These are phyloP conservation scores for Phyllostachys edulis DNA, from an alignment of 176 grass and related monocot species.

Conservation along the genomic window DNA sequence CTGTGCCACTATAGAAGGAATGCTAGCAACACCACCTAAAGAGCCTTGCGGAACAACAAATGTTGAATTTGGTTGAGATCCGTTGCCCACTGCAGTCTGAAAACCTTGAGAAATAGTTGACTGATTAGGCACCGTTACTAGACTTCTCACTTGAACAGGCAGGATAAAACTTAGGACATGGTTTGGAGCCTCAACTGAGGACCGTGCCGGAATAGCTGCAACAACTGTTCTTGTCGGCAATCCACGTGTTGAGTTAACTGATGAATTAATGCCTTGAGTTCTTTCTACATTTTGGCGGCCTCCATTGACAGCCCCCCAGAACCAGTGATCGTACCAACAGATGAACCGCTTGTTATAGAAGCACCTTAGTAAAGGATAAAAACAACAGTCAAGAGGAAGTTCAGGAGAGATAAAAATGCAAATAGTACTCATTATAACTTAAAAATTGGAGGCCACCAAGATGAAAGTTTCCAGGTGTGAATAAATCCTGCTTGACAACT, in stretches of 20 bases:
- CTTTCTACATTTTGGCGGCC: constrained; percentile 39
- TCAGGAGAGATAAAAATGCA: neutral
- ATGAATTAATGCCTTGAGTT: constrained; percentile 38
- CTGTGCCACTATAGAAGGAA: constrained; percentile 62
- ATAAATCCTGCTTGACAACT: neutral
- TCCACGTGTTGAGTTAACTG: constrained; percentile 54
- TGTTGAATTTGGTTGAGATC: constrained; percentile 43
- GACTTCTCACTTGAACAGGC: constrained; percentile 73
- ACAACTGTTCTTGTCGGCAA: constrained; percentile 66
- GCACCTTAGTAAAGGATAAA: constrained; percentile 37
- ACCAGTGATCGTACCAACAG: constrained; percentile 34
- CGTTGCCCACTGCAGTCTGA: constrained; percentile 27
- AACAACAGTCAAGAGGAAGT: neutral
- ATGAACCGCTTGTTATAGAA: constrained; percentile 41
- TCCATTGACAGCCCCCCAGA: constrained; percentile 21
- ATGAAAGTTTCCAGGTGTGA: neutral
- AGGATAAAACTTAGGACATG: constrained; percentile 67
- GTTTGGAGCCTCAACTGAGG: constrained; percentile 51
- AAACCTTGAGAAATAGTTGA: constrained; percentile 42
- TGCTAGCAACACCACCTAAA: constrained; percentile 48
- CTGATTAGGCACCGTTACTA: constrained; percentile 35
- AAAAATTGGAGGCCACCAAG: neutral
- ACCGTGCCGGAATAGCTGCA: constrained; percentile 58
- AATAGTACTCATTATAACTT: neutral
- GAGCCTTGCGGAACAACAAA: constrained; percentile 44